Base-by-base conservation (phyloP, 2,329 filamentous ascomycete species). In the Trichoderma hamatum region DNA sequence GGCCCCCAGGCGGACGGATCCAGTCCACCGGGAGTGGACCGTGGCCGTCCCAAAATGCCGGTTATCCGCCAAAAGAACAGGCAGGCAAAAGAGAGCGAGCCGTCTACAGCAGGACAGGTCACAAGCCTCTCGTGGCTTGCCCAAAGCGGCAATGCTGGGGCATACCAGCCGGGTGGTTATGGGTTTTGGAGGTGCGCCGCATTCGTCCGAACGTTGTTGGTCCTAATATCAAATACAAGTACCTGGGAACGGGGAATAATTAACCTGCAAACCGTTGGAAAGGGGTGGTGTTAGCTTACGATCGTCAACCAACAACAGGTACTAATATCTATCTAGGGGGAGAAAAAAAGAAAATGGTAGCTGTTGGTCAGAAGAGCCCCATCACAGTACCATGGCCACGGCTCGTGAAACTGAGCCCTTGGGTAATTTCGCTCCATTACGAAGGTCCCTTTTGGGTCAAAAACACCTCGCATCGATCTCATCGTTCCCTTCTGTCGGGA, bases 1-100 rank as follows among this genome's bases (percentile, higher is more conserved):
- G 61, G 51, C 11, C 26, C 34, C 62, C 52, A 65, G 62, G 39
- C 51, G 51, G 43, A 65, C 62, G 62, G 62, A 65, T 65, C 62
- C 62, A 65, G 62, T 32, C 62, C 62, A 65, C 62, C 52, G 62
- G 62, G 51, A 55, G 62, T 65, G 62, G 62, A 65, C 28, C 62
- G 62, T 62, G 51, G 54, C 39, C 62, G 62, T 62, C 36, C 66
- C 66, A 62, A 60, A 49, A 51, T 68, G 66, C 66, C 66, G 66
- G 66, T 68, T 68, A 68, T 68, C 66, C 66, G 66, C 66, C 55
- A 61, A 26, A 61, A 49, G 19, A 30, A 36, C 36, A 39, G 43
- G 46, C 30, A 43, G 21, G 43, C 43, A 49, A 49, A n/a, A 30
- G n/a, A 5, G 19, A 43, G n/a, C 46, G 24, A 14, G 16, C 19